phyloP scores from a whole-genome alignment of 306 rosid species.

The Albizia julibrissin region DNA sequence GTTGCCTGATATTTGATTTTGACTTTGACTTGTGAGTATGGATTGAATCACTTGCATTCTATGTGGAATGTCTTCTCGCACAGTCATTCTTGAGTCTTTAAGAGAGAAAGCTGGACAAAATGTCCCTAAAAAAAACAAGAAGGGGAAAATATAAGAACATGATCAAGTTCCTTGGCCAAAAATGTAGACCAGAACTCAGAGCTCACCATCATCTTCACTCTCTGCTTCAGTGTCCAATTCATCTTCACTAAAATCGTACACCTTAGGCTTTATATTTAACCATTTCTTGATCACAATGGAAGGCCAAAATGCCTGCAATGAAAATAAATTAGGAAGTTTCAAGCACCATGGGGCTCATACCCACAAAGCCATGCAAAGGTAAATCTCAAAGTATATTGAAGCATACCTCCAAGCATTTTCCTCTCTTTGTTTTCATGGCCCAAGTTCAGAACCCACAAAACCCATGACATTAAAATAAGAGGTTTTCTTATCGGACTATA shows the following conservation, averaged over 20 bases:
- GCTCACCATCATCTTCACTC: slow-evolving; percentile 87
- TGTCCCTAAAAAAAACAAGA: slow-evolving; percentile 1
- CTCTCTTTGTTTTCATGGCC: slow-evolving; percentile 64
- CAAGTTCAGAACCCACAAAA: slow-evolving; percentile 37
- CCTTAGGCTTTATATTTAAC: slow-evolving; percentile 86
- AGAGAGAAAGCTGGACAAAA: slow-evolving; percentile 54
- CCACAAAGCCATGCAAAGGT: not conserved
- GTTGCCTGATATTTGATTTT: slow-evolving; percentile 63
- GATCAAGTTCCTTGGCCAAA: slow-evolving; percentile 9
- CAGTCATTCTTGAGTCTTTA: slow-evolving; percentile 47
- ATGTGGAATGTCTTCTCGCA: slow-evolving; percentile 38
- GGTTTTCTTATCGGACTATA: slow-evolving; percentile 22
- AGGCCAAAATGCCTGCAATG: slow-evolving; percentile 88
- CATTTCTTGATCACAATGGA: slow-evolving; percentile 90
- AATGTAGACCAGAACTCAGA: not conserved
- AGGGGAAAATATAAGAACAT: slow-evolving; percentile 17
- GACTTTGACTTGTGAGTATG: slow-evolving; percentile 38
- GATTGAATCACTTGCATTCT: slow-evolving; percentile 43
- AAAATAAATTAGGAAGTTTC: slow-evolving; percentile 26
- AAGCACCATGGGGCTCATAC: slow-evolving; percentile 18
- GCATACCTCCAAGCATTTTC: slow-evolving; percentile 78
- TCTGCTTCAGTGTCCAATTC: slow-evolving; percentile 90
- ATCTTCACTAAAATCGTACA: slow-evolving; percentile 87
- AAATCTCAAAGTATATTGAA: slow-evolving; percentile 31
- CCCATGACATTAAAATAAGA: slow-evolving; percentile 34